Evolutionary conservation across 2,329 filamentous ascomycete species (phyloP).

Genomic region (Huntiella moniliformis): DNA sequence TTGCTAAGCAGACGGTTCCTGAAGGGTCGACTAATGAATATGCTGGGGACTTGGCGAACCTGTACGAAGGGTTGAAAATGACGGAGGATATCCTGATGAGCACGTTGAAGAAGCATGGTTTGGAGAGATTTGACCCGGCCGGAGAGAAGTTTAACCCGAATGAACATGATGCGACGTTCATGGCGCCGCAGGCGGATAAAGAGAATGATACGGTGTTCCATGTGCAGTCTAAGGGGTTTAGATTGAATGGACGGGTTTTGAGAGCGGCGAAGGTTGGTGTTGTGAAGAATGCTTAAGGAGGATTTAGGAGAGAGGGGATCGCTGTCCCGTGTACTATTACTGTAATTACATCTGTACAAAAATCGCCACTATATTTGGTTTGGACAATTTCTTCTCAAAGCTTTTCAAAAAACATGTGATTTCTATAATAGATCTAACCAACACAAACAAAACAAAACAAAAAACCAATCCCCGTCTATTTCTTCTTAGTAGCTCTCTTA

Average conservation of each 20-base stretch:
- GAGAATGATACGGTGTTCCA: conserved; percentile 81
- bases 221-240: conserved; percentile 90
- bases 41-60: conserved; percentile 51
- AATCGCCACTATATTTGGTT: not conserved
- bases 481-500: conserved; percentile 20
- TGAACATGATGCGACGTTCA: conserved; percentile 89
- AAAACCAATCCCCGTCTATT: conserved; percentile 1
- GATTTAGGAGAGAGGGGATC: not conserved
- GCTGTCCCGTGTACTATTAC: conserved; percentile 11
- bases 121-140: conserved; percentile 72
- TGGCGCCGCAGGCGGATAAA: conserved; percentile 71
- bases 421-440: not conserved
- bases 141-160: conserved; percentile 90
- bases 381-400: not conserved
- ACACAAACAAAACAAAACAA: not conserved
- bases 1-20: conserved; percentile 34
- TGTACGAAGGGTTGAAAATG: conserved; percentile 88
- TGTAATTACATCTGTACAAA: conserved; percentile 6
- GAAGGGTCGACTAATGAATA: conserved; percentile 23
- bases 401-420: not conserved
- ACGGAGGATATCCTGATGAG: conserved; percentile 74
- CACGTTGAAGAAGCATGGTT: conserved; percentile 82
- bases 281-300: conserved; percentile 53
- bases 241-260: conserved; percentile 74
- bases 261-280: conserved; percentile 92